Evolutionary conservation across 345 rosid species (phyloP), one percentile per base, ranked within the genome.

Genomic region (Zanthoxylum bungeanum): DNA sequence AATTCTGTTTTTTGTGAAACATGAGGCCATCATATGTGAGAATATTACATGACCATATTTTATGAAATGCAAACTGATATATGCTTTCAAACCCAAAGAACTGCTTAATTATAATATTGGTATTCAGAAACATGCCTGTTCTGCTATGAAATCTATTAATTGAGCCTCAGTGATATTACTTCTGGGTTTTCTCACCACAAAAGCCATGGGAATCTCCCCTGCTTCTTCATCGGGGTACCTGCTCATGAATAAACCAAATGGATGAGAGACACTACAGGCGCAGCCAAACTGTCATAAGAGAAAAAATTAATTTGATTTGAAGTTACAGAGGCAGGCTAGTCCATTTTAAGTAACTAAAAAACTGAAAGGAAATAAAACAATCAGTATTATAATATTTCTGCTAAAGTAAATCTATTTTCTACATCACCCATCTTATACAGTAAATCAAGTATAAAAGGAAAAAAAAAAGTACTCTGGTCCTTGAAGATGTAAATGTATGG

Each of bases 191-290:
- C 97, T 89, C 76, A 92, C 97, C 72, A 92, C 81, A 77, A 77
- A 90, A 12, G 95, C 97, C 95, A 94, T 94, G 33, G 97, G 98
- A 69, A 92, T 88, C 79, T 94, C 81, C 17, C 97, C 97, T 51
- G 95, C 93, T 73, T 87, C 97, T 85, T 90, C 95, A 70, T 94
- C 97, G n/a, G 97, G 97, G 31, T 86, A 92, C 75, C 97, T 90
- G 85, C 56, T 50, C 55, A 39, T 55, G 34, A 25, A 72, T 8
- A 30, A 44, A 17, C 56, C 37, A 50, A 55, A 31, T 39, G 24
- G 7, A 21, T 24, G 11, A 25, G 51, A n/a, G 46, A 57, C 3
- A 14, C n/a, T n/a, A n/a, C n/a, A n/a, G 36, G 3, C 24, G 16
- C 21, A 1, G 7, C 57, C 11, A 46, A 17, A 59, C 10, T 28